These are phyloP conservation scores for Priceomyces medius DNA, from an alignment of 805 yeast genomes.

Conservation along the genomic window DNA sequence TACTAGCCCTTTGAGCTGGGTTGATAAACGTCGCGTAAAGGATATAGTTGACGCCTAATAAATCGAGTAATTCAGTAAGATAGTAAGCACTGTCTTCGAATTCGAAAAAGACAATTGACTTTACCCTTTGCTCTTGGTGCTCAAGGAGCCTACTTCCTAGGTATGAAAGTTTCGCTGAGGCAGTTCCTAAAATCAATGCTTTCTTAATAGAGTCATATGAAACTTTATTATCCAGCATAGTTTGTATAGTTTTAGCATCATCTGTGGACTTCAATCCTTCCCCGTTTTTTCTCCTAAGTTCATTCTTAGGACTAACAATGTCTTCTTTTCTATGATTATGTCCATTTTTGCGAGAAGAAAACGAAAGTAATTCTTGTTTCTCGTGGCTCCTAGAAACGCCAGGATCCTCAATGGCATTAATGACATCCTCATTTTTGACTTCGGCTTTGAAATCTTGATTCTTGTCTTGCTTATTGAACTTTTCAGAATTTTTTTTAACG, in stretches of 20 bases:
- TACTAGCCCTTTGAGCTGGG: conserved; percentile 49
- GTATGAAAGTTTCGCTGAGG: conserved; percentile 64
- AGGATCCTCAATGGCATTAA: conserved; percentile 6
- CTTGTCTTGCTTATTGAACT: conserved; percentile 37
- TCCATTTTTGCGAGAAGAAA: conserved; percentile 2
- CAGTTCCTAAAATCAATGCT: conserved; percentile 56
- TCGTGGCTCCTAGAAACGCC: background rate
- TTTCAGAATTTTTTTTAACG: conserved; percentile 33
- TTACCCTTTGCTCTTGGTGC: conserved; percentile 45
- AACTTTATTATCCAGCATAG: conserved; percentile 9
- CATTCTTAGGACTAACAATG: conserved; percentile 7
- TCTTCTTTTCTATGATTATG: background rate
- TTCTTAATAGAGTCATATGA: conserved; percentile 19
- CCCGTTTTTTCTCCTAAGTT: conserved; percentile 17
- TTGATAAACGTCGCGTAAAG: conserved; percentile 64
- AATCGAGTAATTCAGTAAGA: conserved; percentile 60
- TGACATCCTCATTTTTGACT: conserved; percentile 6
- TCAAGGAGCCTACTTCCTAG: conserved; percentile 53
- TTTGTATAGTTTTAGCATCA: conserved; percentile 21
- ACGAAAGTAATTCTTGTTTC: background rate
- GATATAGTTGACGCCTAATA: conserved; percentile 58
- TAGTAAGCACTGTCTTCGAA: conserved; percentile 72
- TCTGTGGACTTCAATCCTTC: conserved; percentile 20
- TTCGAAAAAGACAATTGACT: conserved; percentile 66
- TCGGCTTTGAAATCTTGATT: conserved; percentile 23